Conservation (phyloP, 352 stramenopile genomes). For the Globisporangium middletonii region DNA sequence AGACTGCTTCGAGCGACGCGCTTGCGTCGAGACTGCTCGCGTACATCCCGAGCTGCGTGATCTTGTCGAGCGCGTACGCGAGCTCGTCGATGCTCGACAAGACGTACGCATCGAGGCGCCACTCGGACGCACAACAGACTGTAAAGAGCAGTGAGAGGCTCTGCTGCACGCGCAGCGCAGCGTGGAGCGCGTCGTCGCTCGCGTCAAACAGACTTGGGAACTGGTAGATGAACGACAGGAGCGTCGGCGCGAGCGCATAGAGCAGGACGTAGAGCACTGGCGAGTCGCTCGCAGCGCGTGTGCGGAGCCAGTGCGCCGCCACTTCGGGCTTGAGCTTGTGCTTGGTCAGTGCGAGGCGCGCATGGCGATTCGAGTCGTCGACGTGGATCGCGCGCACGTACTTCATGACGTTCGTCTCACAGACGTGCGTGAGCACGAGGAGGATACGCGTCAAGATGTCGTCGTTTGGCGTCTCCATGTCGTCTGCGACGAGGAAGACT, state of each 20-base stretch:
- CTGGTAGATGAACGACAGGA: constrained; percentile 50
- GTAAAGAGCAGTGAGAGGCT: constrained; percentile 30
- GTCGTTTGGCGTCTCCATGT: constrained; percentile 35
- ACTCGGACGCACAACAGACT: constrained; percentile 25
- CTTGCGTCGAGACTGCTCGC: background rate
- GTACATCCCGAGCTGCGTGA: constrained; percentile 15
- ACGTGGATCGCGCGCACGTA: constrained; percentile 34
- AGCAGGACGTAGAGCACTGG: constrained; percentile 33
- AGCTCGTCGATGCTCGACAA: constrained; percentile 34
- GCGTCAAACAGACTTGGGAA: constrained; percentile 41
- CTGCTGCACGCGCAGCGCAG: constrained; percentile 17
- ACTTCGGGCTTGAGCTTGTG: constrained; percentile 30
- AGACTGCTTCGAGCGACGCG: constrained; percentile 11
- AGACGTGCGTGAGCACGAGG: constrained; percentile 21
- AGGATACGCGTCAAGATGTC: constrained; percentile 38
- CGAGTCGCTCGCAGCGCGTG: constrained; percentile 27
- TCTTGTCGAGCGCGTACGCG: constrained; percentile 43
- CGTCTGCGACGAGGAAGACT: constrained; percentile 51
- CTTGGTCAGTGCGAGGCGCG: constrained; percentile 40
- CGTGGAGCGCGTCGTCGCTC: constrained; percentile 16
- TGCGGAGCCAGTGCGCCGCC: constrained; percentile 14
- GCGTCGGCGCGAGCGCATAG: constrained; percentile 30
- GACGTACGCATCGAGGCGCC: constrained; percentile 21
- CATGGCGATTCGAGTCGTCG: constrained; percentile 39
- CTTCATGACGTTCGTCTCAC: constrained; percentile 23